Percentiles rank a stretch among this genome's conserved stretches.
These are phyloP conservation scores for Chaetomium globosum DNA, from an alignment of 2,329 filamentous ascomycete species.

Conservation along the genomic window DNA sequence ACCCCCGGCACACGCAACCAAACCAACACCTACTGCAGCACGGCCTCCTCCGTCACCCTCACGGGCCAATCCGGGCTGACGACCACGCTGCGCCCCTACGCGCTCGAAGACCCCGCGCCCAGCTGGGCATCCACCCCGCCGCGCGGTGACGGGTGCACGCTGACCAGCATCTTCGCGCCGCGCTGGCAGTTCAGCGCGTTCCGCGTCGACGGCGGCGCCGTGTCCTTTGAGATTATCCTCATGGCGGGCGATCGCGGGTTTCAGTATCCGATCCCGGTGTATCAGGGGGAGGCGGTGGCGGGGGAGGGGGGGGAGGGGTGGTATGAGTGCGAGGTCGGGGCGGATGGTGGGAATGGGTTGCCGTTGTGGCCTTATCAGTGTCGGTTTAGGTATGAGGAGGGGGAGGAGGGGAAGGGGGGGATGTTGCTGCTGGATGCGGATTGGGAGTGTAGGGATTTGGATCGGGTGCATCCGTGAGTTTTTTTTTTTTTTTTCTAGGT, in stretches of 20 bases:
- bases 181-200: slow-evolving; percentile 34
- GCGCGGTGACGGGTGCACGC: slow-evolving; percentile 35
- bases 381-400: slow-evolving; percentile 26
- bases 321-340: slow-evolving; percentile 32
- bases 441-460: slow-evolving; percentile 37
- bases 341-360: slow-evolving; percentile 26
- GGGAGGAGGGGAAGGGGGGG: slow-evolving; percentile 22
- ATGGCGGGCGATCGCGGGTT: slow-evolving; percentile 27
- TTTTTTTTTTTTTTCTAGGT: too few relatives aligned
- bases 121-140: neutral
- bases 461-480: slow-evolving; percentile 34
- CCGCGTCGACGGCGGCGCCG: slow-evolving; percentile 7
- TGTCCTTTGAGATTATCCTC: slow-evolving; percentile 35
- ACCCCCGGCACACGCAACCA: neutral
- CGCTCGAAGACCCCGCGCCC: slow-evolving; percentile 34
- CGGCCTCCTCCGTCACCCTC: slow-evolving; percentile 20
- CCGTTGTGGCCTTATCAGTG: slow-evolving; percentile 35
- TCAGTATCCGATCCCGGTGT: slow-evolving; percentile 33
- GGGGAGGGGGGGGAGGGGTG: slow-evolving; percentile 21
- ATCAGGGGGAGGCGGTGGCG: slow-evolving; percentile 18
- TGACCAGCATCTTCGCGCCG: slow-evolving; percentile 34
- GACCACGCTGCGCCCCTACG: slow-evolving; percentile 32
- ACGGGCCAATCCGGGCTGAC: slow-evolving; percentile 16
- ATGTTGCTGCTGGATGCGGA: slow-evolving; percentile 31
- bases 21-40: slow-evolving; percentile 27